These are phyloP conservation scores for Alloascoidea africana DNA, from an alignment of 805 yeast species.

Conservation along the genomic window DNA sequence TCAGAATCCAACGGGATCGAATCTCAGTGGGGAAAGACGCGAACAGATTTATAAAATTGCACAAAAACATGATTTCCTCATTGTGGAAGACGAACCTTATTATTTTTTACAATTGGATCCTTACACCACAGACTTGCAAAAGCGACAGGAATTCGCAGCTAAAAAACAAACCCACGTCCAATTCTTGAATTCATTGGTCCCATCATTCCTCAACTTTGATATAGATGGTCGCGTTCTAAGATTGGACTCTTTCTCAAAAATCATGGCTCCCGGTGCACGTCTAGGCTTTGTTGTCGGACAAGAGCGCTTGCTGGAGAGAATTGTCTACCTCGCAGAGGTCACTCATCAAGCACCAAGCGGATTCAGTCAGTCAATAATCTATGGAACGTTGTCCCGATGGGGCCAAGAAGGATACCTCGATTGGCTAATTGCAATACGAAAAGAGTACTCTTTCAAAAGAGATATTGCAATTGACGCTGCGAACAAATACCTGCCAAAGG, in stretches of 20 bases:
- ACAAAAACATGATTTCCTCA: constrained; percentile 70
- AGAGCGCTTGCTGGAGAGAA: constrained; percentile 43
- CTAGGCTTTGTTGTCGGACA: constrained; percentile 84
- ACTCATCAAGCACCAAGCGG: constrained; percentile 74
- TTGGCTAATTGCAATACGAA: constrained; percentile 67
- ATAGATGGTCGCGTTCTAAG: constrained; percentile 82
- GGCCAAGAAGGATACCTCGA: constrained; percentile 80
- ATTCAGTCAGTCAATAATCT: constrained; percentile 53
- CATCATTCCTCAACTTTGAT: constrained; percentile 64
- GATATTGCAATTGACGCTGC: constrained; percentile 74
- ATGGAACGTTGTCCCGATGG: constrained; percentile 70
- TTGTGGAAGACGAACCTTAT: constrained; percentile 95
- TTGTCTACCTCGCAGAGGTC: constrained; percentile 63
- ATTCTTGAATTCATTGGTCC: constrained; percentile 51
- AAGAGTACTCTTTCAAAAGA: constrained; percentile 76
- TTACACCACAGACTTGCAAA: constrained; percentile 32
- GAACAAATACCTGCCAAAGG: constrained; percentile 36
- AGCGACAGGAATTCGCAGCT: constrained; percentile 9
- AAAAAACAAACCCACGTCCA: constrained; percentile 33
- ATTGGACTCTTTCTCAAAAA: constrained; percentile 83
- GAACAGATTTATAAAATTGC: constrained; percentile 60
- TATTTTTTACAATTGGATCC: constrained; percentile 88
- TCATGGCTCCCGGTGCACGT: constrained; percentile 83
- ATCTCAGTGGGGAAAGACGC: constrained; percentile 66
- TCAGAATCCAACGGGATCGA: constrained; percentile 95